A percentile compares a stretch with the other conserved stretches of the same genome.
Conservation (phyloP, 2,329 filamentous ascomycete species). For the Nakataea oryzae region DNA sequence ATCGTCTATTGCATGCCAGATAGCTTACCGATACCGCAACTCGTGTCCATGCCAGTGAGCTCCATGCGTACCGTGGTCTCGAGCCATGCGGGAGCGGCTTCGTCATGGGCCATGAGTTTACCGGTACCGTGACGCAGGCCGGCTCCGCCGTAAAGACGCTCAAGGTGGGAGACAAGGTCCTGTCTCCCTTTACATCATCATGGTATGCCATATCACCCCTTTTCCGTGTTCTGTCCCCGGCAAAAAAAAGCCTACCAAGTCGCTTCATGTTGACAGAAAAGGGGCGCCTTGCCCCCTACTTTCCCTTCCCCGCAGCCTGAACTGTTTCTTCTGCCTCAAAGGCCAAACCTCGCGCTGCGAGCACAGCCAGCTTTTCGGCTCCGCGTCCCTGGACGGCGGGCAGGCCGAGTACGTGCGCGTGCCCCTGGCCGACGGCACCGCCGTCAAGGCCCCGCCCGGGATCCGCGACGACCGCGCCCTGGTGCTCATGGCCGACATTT, state of each 20-base stretch:
- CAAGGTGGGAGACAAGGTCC: slow-evolving; percentile 65
- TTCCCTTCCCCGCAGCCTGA: slow-evolving; percentile 30
- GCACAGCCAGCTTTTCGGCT: slow-evolving; percentile 62
- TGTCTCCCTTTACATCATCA: slow-evolving; percentile 73
- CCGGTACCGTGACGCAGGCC: slow-evolving; percentile 59
- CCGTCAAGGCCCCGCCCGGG: slow-evolving; percentile 60
- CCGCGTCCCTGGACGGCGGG: slow-evolving; percentile 57
- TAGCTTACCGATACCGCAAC: background rate
- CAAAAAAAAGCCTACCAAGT: background rate
- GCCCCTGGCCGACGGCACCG: slow-evolving; percentile 70
- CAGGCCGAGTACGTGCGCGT: slow-evolving; percentile 79
- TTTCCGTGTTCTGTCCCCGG: background rate
- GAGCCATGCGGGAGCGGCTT: slow-evolving; percentile 56
- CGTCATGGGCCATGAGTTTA: slow-evolving; percentile 79
- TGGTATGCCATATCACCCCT: slow-evolving; percentile 42
- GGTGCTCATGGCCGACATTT: slow-evolving; percentile 88
- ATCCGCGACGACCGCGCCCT: slow-evolving; percentile 61
- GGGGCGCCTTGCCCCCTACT: background rate
- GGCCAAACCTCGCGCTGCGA: slow-evolving; percentile 70
- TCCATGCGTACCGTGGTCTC: slow-evolving; percentile 79
- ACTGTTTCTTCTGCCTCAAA: slow-evolving; percentile 78
- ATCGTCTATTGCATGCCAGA: background rate
- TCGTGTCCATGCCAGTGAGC: slow-evolving; percentile 46
- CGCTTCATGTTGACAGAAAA: background rate
- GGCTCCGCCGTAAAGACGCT: slow-evolving; percentile 60